Evolutionary conservation across 768 basidiomycete genomes (phyloP).

Genomic region (Suillus luteus): DNA sequence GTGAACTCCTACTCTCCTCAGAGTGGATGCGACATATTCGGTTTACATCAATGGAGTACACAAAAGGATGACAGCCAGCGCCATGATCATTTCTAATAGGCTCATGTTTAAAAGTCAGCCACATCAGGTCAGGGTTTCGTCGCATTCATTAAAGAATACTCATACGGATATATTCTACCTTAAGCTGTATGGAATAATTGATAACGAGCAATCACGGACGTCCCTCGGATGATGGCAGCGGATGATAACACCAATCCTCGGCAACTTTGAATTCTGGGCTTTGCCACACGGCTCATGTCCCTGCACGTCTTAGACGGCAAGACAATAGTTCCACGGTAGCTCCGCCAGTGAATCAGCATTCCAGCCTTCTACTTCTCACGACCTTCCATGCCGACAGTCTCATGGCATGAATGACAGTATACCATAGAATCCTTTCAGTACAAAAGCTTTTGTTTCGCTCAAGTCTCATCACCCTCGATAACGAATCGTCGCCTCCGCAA

Average conservation of each 20-base stretch:
- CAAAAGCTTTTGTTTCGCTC: constrained; percentile 1
- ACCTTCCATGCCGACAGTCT: constrained; percentile 2
- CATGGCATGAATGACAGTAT: constrained; percentile 8
- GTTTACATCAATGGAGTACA: background rate
- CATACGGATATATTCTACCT: background rate
- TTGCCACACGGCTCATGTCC: constrained; percentile 7
- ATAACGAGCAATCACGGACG: background rate
- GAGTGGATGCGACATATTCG: background rate
- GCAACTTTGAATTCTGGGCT: background rate
- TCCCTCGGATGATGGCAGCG: constrained; percentile 1
- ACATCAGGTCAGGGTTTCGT: background rate
- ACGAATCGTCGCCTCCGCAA: background rate
- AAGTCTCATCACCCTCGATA: background rate
- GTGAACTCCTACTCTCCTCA: background rate
- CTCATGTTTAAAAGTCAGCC: constrained; percentile 2
- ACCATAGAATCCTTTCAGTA: constrained; percentile 4
- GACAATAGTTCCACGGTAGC: constrained; percentile 7
- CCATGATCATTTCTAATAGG: background rate
- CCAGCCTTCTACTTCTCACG: constrained; percentile 10
- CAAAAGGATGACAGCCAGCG: background rate
- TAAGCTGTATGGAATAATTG: background rate
- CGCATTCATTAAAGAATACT: background rate
- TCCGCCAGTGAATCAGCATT: constrained; percentile 2
- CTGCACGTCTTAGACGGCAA: constrained; percentile 3
- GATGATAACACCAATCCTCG: background rate